phyloP scores from a whole-genome alignment of 352 stramenopile species.

The Phytophthora tubulina region DNA sequence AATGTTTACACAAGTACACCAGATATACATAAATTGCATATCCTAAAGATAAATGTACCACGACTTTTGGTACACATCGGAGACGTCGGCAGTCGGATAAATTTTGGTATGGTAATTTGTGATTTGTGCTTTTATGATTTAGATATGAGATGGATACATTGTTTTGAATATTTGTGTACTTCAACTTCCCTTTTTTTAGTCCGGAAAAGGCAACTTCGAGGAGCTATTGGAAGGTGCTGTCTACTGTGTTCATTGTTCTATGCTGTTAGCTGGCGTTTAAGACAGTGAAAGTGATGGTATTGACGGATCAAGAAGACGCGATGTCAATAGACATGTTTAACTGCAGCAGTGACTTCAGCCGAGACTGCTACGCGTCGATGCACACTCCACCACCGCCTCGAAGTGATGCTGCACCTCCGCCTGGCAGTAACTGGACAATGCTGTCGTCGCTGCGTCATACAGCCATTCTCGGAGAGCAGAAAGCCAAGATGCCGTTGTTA shows the following conservation, averaged over 20 bases:
- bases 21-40: too few relatives aligned
- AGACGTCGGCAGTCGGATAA: too few relatives aligned
- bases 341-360: conserved; percentile 26
- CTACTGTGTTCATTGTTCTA: background rate
- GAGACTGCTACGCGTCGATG: conserved; percentile 35
- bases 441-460: conserved; percentile 44
- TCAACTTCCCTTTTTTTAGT: conserved; percentile 20
- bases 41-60: too few relatives aligned
- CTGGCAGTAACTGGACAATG: conserved; percentile 35
- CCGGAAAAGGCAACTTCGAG: conserved; percentile 18
- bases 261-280: background rate
- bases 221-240: conserved; percentile 15
- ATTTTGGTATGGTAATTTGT: background rate
- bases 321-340: conserved; percentile 19
- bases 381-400: conserved; percentile 25
- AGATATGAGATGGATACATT: conserved; percentile 5
- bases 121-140: conserved; percentile 24
- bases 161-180: conserved; percentile 21
- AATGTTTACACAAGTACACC: too few relatives aligned
- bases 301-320: conserved; percentile 11
- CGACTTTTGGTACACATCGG: too few relatives aligned
- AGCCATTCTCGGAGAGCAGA: conserved; percentile 38
- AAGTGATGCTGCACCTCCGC: conserved; percentile 1
- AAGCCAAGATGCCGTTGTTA: conserved; percentile 30
- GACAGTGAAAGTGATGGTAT: conserved; percentile 5